Evolutionary conservation across 192 early-diverging fungal genomes (phyloP).

Genomic region (Backusella tarrabulga): DNA sequence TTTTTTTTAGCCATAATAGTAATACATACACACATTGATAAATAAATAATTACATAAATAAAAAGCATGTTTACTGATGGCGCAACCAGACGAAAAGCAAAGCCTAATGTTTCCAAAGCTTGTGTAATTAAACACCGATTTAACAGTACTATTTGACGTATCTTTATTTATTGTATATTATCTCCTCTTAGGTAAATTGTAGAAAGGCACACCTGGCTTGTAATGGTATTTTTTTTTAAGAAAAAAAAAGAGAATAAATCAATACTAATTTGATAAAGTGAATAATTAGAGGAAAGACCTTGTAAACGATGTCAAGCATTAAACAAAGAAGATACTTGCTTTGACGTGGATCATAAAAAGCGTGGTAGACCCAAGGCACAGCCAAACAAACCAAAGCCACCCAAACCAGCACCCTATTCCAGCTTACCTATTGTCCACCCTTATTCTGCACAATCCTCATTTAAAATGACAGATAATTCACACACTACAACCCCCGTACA

Average conservation of each 20-base stretch:
- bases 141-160: background rate
- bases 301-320: conserved; percentile 73
- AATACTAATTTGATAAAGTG: conserved; percentile 45
- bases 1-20: background rate
- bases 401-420: background rate
- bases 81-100: conserved; percentile 38
- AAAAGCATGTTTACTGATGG: background rate
- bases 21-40: no score
- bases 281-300: conserved; percentile 55
- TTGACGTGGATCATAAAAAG: conserved; percentile 84
- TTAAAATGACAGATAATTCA: background rate
- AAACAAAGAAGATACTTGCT: conserved; percentile 70
- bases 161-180: background rate
- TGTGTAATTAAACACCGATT: conserved; percentile 41
- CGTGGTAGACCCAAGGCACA: conserved; percentile 76
- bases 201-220: conserved; percentile 84
- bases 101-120: conserved; percentile 82
- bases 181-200: conserved; percentile 55
- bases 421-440: background rate
- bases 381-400: background rate
- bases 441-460: background rate
- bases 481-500: background rate
- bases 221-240: conserved; percentile 57
- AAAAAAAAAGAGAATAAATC: background rate
- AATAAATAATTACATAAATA: no score